phyloP scores from a whole-genome alignment of 768 basidiomycete genomes.

The Boletus patriciae region DNA sequence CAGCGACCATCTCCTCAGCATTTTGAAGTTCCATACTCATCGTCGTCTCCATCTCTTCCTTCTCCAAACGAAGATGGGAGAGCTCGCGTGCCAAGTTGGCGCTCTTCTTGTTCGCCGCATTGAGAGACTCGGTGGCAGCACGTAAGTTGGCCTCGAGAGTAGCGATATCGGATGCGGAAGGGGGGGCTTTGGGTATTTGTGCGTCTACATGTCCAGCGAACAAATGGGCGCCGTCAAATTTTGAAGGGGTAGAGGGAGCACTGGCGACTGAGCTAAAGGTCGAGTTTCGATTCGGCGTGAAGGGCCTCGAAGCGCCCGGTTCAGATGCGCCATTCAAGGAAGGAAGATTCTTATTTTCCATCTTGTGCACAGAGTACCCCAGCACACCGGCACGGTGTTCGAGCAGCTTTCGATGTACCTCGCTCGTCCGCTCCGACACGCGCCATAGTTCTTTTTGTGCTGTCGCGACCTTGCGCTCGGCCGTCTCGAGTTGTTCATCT shows the following conservation, averaged over 20 bases:
- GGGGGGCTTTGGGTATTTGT: conserved; percentile 48
- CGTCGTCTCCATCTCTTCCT: conserved; percentile 64
- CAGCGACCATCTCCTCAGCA: conserved; percentile 62
- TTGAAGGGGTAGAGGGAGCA: conserved; percentile 45
- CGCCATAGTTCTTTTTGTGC: conserved; percentile 73
- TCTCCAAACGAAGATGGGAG: conserved; percentile 62
- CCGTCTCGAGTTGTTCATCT: conserved; percentile 66
- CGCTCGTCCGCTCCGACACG: conserved; percentile 61
- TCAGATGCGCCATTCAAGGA: conserved; percentile 34
- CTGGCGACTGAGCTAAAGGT: conserved; percentile 52
- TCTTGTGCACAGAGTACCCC: conserved; percentile 62
- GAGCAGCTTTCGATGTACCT: conserved; percentile 62
- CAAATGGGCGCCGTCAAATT: conserved; percentile 81
- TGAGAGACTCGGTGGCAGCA: conserved; percentile 56
- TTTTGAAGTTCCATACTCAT: conserved; percentile 64
- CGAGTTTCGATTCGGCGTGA: conserved; percentile 51
- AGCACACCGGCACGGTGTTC: conserved; percentile 86
- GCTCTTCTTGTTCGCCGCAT: conserved; percentile 59
- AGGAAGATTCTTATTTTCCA: conserved; percentile 55
- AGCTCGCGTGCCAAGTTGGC: conserved; percentile 62
- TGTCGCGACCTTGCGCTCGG: conserved; percentile 69
- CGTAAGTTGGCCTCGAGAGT: conserved; percentile 66
- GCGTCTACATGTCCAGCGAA: conserved; percentile 80
- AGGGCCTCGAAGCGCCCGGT: conserved; percentile 48
- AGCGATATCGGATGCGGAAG: conserved; percentile 45